phyloP scores from a whole-genome alignment of 1,139 yeast species.

The Hansenula sp. region DNA sequence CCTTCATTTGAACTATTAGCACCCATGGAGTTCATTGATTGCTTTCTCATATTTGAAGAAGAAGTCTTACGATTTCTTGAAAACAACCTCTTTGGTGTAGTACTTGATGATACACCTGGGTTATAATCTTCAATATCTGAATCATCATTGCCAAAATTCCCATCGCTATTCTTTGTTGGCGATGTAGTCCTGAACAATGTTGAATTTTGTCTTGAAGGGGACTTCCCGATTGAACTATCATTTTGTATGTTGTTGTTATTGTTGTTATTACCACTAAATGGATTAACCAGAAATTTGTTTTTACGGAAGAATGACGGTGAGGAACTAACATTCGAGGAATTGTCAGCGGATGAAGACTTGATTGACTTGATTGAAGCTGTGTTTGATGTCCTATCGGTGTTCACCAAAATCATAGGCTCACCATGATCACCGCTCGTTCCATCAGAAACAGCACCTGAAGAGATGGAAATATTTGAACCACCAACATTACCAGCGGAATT shows the following conservation, averaged over 20 bases:
- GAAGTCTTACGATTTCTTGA: slow-evolving; percentile 17
- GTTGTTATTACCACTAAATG: slow-evolving; percentile 11
- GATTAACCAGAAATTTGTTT: slow-evolving; percentile 11
- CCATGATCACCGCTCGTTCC: slow-evolving; percentile 8
- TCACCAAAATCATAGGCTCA: slow-evolving; percentile 12
- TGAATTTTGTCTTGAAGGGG: slow-evolving; percentile 15
- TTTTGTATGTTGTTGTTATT: slow-evolving; percentile 3
- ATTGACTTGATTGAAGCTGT: slow-evolving; percentile 12
- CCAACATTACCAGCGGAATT: neutral
- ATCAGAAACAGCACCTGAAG: slow-evolving; percentile 12
- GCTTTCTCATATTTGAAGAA: slow-evolving; percentile 13
- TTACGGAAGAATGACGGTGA: slow-evolving; percentile 21
- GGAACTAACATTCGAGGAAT: slow-evolving; percentile 2
- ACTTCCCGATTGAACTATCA: slow-evolving; percentile 5
- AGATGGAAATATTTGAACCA: slow-evolving; percentile 5
- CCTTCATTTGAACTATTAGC: slow-evolving; percentile 6
- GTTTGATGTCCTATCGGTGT: slow-evolving; percentile 18
- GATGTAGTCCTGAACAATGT: slow-evolving; percentile 9
- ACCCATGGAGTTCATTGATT: slow-evolving; percentile 18
- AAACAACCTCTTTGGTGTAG: slow-evolving; percentile 16
- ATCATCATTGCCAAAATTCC: slow-evolving; percentile 1
- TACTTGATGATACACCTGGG: slow-evolving; percentile 4
- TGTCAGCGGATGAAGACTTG: slow-evolving; percentile 12
- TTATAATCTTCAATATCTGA: slow-evolving; percentile 14
- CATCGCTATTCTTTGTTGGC: slow-evolving; percentile 10